Evolutionary conservation across 495 filamentous ascomycete genomes (phyloP), one percentile per base, ranked within the genome.

Genomic region (Penicillium riverlandense): DNA sequence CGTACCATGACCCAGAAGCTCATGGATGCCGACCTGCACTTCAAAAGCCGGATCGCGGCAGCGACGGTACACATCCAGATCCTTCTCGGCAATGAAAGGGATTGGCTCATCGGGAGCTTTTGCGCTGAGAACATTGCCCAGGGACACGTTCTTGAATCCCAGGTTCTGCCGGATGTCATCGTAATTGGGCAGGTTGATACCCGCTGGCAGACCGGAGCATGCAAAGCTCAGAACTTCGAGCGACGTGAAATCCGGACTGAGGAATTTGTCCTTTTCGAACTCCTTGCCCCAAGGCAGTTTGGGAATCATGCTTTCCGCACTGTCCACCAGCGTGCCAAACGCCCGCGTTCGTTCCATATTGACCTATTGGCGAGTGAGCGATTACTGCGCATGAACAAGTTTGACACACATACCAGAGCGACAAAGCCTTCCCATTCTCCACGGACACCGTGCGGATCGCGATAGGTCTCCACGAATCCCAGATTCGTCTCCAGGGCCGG

Each of bases 341-440:
- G 89, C 89, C 40, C 75, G 75, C 1, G 92, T 98, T 8, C 90
- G 84, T 60, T 96, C 92, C 55, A 90, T 62, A 49, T 90, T 90
- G 29, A 86, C 79, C 72, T 72, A 35, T 3, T 22, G 7, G 8
- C 72, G 66, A 9, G 60, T 68, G 29, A 65, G 56, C 51, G 41
- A 29, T 16, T 10, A 8, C 7, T 11, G 29, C 13, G 6, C 32
- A 43, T 16, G 5, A 29, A 11, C 0, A 22, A 4, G 6, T 22
- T 6, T n/a, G 16, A 14, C 11, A 32, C 29, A 16, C 67, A 57
- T 47, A 87, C 83, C 51, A 86, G 72, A 29, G 85, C 85, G 41
- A 86, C 86, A 54, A 95, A 92, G 1, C 89, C 91, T 63, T 97
- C 91, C 92, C 92, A 98, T 59, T 98, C 92, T n/a, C 86, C 90